These are phyloP conservation scores for Groenewaldozyma tartarivorans DNA, from an alignment of 805 yeast species.

Conservation along the genomic window DNA sequence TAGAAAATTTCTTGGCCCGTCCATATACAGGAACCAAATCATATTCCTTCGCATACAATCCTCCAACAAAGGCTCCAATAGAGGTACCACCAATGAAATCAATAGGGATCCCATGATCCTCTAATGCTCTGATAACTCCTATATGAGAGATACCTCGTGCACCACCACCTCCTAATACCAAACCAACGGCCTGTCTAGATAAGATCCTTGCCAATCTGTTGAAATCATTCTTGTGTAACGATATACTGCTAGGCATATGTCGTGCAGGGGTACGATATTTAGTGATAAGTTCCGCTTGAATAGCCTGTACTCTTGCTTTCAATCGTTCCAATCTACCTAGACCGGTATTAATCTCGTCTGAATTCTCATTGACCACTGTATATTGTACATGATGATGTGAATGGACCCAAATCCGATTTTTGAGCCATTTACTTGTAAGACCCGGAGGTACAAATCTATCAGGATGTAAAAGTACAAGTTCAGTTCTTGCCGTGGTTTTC, in stretches of 20 bases:
- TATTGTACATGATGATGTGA: constrained; percentile 89
- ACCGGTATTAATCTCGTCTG: constrained; percentile 5
- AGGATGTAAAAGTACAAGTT: constrained; percentile 73
- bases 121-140: constrained; percentile 84
- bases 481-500: constrained; percentile 80
- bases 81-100: constrained; percentile 96
- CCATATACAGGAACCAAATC: constrained; percentile 88
- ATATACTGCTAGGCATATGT: constrained; percentile 27
- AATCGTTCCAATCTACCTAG: constrained; percentile 16
- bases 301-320: constrained; percentile 25
- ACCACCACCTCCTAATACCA: constrained; percentile 96
- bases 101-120: constrained; percentile 86
- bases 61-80: constrained; percentile 93
- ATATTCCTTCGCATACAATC: constrained; percentile 85
- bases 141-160: constrained; percentile 90
- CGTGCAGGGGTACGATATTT: constrained; percentile 19
- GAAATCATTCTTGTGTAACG: constrained; percentile 76
- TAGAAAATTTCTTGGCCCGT: constrained; percentile 75
- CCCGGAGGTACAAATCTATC: constrained; percentile 81
- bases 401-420: constrained; percentile 80
- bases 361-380: constrained; percentile 18
- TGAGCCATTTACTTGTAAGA: constrained; percentile 74
- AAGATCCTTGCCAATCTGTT: constrained; percentile 79
- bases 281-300: constrained; percentile 25
- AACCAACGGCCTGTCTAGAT: constrained; percentile 88